Base-by-base conservation (phyloP, 169 alveolate genomes). In the Babesia bigemina region DNA sequence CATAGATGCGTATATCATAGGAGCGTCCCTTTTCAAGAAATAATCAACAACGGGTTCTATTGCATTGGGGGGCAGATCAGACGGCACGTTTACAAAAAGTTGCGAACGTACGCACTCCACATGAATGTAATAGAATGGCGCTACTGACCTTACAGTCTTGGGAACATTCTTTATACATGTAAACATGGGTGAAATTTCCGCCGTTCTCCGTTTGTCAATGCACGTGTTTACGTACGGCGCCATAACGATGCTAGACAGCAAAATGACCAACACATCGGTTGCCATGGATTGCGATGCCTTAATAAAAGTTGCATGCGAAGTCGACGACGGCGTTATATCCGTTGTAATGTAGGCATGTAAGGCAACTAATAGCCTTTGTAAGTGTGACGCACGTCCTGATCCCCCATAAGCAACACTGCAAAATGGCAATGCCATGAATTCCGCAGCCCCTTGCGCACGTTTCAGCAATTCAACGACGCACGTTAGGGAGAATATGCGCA, bases 211-310 rank as follows among this genome's bases (percentile, higher is more conserved):
- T 26, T 44, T 42, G 19, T 39, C 39, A 10, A 55, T 22, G 26
- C 17, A 19, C 9, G 59, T 21, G 74, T 42, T 45, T 12, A 67
- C 10, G 53, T 67, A 67, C 16, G 76, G 76, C 24, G 50, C 33
- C 66, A 52, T 52, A 14, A 67, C 76, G 10, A 67, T 67, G 66
- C 66, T 36, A 3, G 76, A 67, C 12, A 67, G 63, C 57, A 67
- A 22, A 7, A 67, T 49, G 19, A 48, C 60, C n/a, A 67, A 53
- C n/a, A 67, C 66, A 67, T 67, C 76, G 10, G 76, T 49, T 0
- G 65, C 65, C 76, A 67, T 67, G 47, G 76, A 67, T 29, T 55
- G 76, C 2, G 76, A 50, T 52, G 76, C 76, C 53, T 22, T 67
- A 45, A 67, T 19, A 44, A 67, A 67, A 4, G 65, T 36, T 29